Base-by-base conservation (phyloP, 2,329 filamentous ascomycete genomes). In the Botrytis pseudocinerea region DNA sequence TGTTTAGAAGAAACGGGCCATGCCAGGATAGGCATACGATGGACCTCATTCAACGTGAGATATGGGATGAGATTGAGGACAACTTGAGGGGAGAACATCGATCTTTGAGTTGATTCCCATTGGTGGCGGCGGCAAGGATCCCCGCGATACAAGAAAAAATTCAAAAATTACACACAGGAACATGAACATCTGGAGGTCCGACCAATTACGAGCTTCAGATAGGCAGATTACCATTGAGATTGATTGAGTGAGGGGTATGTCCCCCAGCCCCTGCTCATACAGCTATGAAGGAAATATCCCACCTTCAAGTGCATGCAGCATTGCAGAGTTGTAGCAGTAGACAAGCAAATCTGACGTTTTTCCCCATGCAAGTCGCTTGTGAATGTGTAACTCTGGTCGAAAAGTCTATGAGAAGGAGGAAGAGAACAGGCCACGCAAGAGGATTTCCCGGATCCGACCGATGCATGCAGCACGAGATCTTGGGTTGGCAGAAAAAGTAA, bases 81-180 rank as follows among this genome's bases (percentile, higher is more conserved):
- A 4, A 28, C 64, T 40, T 22, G 64, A 54, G 35, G 51, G 4
- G 16, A 69, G 28, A n/a, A 32, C 20, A 69, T 60, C 66, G 40
- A 68, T 54, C 25, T 68, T 32, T 54, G 46, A 54, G 18, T 44
- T 8, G 38, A 44, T 61, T 68, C 18, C 48, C 46, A 68, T 69
- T 69, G 65, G 65, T 42, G 20, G 38, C 18, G 25, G 70, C 61
- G n/a, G 20, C 63, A 72, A 69, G 70, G 70, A 42, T 72, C 70
- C 70, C 70, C 70, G 62, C 70, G 40, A 28, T 35, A 51, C 51
- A 48, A 1, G 35, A 48, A 72, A 68, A 66, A 42, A 38, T 38
- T 38, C 38, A 48, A 54, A 48, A 38, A 60, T 72, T 72, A 72
- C 70, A 72, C 70, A 72, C 70, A 72, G 70, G 44, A 72, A 72